Percentiles rank a stretch among this genome's conserved stretches.
phyloP scores from a whole-genome alignment of 202 grass and related monocot species.

The Schoenoplectus tabernaemontani region DNA sequence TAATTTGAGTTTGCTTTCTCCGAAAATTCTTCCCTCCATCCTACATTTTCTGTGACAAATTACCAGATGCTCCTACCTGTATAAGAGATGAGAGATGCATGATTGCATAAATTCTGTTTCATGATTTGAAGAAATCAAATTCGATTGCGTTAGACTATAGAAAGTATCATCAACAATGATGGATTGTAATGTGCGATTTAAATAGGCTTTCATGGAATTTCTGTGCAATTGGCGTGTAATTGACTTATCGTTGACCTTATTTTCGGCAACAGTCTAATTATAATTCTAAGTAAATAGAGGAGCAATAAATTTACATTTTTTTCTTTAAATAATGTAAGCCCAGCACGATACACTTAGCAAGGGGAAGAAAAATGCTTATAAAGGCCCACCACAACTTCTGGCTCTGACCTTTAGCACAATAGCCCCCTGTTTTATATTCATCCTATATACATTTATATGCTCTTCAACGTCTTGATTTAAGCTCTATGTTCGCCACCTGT shows the following conservation, averaged over 20 bases:
- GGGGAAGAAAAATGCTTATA: slow-evolving; percentile 21
- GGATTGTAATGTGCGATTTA: background rate
- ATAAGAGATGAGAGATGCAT: no score
- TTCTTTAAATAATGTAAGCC: slow-evolving; percentile 13
- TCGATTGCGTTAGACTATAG: no score
- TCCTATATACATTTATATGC: slow-evolving; percentile 27
- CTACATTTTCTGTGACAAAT: no score
- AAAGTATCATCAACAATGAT: background rate
- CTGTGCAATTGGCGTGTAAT: no score
- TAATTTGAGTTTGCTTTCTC: no score
- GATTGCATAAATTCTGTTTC: no score
- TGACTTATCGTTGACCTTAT: background rate
- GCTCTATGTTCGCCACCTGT: background rate
- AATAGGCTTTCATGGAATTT: background rate
- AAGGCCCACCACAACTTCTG: slow-evolving; percentile 18
- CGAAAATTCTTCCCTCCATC: no score
- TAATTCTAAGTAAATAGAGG: background rate
- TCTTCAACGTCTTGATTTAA: background rate
- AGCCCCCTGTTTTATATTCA: background rate
- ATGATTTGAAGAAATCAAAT: no score
- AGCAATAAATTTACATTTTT: no score
- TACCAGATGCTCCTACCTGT: no score
- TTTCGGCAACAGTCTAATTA: background rate
- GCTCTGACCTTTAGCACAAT: slow-evolving; percentile 29
- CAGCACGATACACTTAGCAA: slow-evolving; percentile 12